Base-by-base conservation (phyloP, 306 rosid species). In the Alnus rubra region DNA sequence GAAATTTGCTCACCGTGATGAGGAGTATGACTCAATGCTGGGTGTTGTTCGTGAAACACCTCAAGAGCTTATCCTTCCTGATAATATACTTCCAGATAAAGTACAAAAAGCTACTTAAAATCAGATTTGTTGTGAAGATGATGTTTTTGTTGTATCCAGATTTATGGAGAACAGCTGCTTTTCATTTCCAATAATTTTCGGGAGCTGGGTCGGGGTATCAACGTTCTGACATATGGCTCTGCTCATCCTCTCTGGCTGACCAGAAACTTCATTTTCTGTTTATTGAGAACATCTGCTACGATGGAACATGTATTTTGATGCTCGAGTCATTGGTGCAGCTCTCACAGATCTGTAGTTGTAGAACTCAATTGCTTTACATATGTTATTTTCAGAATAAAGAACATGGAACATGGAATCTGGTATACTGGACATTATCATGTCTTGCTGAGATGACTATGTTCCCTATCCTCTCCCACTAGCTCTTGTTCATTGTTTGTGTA, bases 1-100 rank as follows among this genome's bases (percentile, higher is more conserved):
- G 94, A 95, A 95, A 85, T 87, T 88, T 88, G 92, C 82, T 51
- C 87, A 84, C 30, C 85, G 75, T n/a, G 90, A 85, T 10, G 92
- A 87, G 80, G 98, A 92, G 7, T 84, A 87, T 82, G 92, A 82
- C 75, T 85, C 91, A 18, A 78, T 82, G 88, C 79, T 89, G 16
- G 92, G 88, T 9, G 88, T 78, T 78, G 89, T 77, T 71, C 88
- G 77, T 52, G 90, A 92, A 80, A 86, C 85, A 4, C 87, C 91
- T 19, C 79, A 88, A 2, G 94, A 92, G 84, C 88, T 82, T 60
- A 75, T 79, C 82, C 84, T 73, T 81, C 89, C 90, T 7, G 90
- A 88, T 82, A 90, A 88, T 53, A 82, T 82, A 37, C 71, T 64
- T 48, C 86, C 86, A 30, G 84, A 84, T 55, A 88, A 92, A 84